Percentiles rank a stretch among this genome's conserved stretches.
Conservation (phyloP, 1,284 basidiomycete genomes). For the Fomitopsis betulina region DNA sequence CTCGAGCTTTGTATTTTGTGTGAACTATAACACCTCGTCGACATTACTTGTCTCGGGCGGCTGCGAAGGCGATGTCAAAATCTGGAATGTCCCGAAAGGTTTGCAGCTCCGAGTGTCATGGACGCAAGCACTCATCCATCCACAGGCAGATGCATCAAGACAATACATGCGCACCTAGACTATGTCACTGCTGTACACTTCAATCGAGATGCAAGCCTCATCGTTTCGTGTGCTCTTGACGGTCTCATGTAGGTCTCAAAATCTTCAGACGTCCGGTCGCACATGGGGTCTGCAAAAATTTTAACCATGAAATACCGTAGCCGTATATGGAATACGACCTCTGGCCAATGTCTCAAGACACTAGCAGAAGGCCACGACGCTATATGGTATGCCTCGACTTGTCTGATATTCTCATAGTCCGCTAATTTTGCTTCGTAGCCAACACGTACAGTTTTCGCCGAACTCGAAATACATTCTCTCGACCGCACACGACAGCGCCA, state of each 20-base stretch:
- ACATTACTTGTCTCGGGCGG: slow-evolving; percentile 89
- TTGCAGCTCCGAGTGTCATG: slow-evolving; percentile 7
- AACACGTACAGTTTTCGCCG: slow-evolving; percentile 90
- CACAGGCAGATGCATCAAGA: slow-evolving; percentile 75
- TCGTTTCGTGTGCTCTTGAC: slow-evolving; percentile 89
- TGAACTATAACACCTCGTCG: slow-evolving; percentile 86
- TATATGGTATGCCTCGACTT: slow-evolving; percentile 58
- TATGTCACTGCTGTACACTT: slow-evolving; percentile 94
- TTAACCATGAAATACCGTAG: slow-evolving; percentile 38
- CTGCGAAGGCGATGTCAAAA: slow-evolving; percentile 87
- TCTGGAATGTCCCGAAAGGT: slow-evolving; percentile 90
- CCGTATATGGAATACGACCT: slow-evolving; percentile 91
- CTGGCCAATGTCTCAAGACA: slow-evolving; percentile 95
- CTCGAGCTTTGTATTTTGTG: slow-evolving; percentile 85
- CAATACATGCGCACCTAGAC: slow-evolving; percentile 89
- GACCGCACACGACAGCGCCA: slow-evolving; percentile 85
- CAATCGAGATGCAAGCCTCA: slow-evolving; percentile 86
- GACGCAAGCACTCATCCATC: background rate
- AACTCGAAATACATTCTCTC: slow-evolving; percentile 92
- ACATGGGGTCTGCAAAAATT: background rate
- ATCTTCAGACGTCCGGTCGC: background rate
- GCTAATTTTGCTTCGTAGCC: slow-evolving; percentile 38
- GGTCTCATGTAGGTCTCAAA: slow-evolving; percentile 81
- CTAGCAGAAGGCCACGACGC: slow-evolving; percentile 88
- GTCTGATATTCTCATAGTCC: background rate